Evolutionary conservation across 495 filamentous ascomycete genomes (phyloP), one percentile per base, ranked within the genome.

Genomic region (Penicillium arizonense): DNA sequence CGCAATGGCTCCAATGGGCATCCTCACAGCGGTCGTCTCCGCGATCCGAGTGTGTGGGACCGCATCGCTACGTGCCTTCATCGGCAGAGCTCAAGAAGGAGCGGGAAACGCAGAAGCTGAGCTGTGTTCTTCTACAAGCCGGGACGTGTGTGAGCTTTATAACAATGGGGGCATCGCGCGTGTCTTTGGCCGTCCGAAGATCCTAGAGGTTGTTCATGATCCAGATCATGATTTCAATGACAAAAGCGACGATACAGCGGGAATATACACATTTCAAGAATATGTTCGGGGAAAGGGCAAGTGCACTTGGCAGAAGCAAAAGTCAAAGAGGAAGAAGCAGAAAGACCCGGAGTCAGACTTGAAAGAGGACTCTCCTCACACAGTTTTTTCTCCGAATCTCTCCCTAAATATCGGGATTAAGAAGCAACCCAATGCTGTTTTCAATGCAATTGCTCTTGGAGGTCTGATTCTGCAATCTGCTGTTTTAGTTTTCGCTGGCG

Each of bases 1-100:
- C 9, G 41, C 41, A 1, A 43, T 43, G 41, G 41, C 24, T 0
- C 41, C 24, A 9, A 43, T 43, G 23, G 41, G 41, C 5, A 43
- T 43, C 41, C 9, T 43, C 2, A 43, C 41, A 18, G 41, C 23
- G 12, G 24, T 43, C 12, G 41, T 43, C 3, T 43, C 41, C 16
- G 23, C 41, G 2, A 43, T 43, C 28, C 41, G 41, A n/a, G 41
- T 43, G 24, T 43, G 41, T 30, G 41, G 41, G 8, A 43, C 24
- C 41, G 23, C 41, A 13, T 43, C 41, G 9, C 24, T 43, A 7
- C 41, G 41, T 13, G 41, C 41, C 12, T 43, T 43, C 24, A 43
- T 43, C 41, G 41, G 41, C 24, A 43, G 41, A 30, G 41, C 41
- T 10, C 41, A 43, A 43, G 41, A 43, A 43, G 41, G 41, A 32